phyloP scores from a whole-genome alignment of 345 rosid species.

The Eucalyptus erythrocorys region DNA sequence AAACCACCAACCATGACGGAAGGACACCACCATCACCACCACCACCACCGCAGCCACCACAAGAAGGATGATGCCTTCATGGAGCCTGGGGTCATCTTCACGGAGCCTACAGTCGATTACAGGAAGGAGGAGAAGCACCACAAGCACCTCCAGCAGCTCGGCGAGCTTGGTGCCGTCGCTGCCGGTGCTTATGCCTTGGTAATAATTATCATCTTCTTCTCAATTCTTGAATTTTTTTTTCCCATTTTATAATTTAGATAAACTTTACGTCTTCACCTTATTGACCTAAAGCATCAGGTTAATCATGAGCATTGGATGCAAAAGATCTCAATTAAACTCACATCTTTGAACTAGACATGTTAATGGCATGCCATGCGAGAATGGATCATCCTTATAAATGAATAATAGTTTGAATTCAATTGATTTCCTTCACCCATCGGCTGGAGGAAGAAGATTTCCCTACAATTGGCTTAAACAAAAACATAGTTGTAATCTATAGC shows the following conservation, averaged over 20 bases:
- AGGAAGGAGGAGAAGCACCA: conserved; percentile 52
- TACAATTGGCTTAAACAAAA: background rate
- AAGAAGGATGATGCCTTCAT: conserved; percentile 4
- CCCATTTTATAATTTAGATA: background rate
- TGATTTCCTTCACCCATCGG: background rate
- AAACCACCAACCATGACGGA: conserved; percentile 16
- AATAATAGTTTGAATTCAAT: background rate
- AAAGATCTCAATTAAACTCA: background rate
- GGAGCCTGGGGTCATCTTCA: no score
- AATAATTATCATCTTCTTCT: background rate
- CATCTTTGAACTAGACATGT: background rate
- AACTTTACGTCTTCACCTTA: background rate
- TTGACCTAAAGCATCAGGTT: background rate
- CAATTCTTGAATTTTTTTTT: background rate
- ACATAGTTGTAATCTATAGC: no score
- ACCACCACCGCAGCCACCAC: conserved; percentile 5
- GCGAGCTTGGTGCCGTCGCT: conserved; percentile 22
- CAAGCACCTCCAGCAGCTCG: conserved; percentile 37
- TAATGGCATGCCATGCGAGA: background rate
- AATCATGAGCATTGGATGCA: background rate
- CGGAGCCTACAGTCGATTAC: conserved; percentile 5
- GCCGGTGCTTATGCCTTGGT: conserved; percentile 50
- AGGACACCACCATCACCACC: conserved; percentile 21
- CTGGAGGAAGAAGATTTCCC: background rate
- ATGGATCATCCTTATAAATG: background rate